phyloP scores from a whole-genome alignment of 495 filamentous ascomycete genomes.

The Alectoria sarmentosa region DNA sequence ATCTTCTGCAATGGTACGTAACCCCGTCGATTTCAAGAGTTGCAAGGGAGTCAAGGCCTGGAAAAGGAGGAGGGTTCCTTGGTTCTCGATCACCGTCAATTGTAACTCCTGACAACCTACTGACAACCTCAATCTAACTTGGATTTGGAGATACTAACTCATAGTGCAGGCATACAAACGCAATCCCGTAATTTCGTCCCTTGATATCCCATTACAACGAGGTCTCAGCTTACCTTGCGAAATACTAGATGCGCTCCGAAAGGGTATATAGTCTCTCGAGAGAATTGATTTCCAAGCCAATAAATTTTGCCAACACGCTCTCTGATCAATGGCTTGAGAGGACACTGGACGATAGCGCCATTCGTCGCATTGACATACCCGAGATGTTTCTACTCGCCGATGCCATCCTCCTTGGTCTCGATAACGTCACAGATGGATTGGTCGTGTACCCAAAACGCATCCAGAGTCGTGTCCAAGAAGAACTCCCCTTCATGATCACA shows the following conservation, averaged over 20 bases:
- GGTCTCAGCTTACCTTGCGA: slow-evolving; percentile 29
- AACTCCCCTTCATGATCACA: slow-evolving; percentile 87
- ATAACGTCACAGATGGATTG: slow-evolving; percentile 76
- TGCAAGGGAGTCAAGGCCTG: neutral
- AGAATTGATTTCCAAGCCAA: slow-evolving; percentile 56
- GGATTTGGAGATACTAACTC: slow-evolving; percentile 34
- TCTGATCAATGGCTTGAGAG: slow-evolving; percentile 2
- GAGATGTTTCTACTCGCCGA: slow-evolving; percentile 80
- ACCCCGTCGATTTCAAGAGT: neutral
- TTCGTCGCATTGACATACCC: slow-evolving; percentile 65
- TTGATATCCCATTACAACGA: slow-evolving; percentile 44
- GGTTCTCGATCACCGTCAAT: slow-evolving; percentile 1
- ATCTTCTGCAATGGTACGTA: slow-evolving; percentile 41
- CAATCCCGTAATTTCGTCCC: neutral
- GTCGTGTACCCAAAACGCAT: slow-evolving; percentile 85
- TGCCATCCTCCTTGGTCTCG: slow-evolving; percentile 67
- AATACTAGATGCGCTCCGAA: slow-evolving; percentile 51
- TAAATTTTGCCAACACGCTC: slow-evolving; percentile 40
- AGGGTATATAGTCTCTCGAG: slow-evolving; percentile 72
- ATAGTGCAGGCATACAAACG: slow-evolving; percentile 61
- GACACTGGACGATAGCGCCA: slow-evolving; percentile 47
- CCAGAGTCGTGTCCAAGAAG: slow-evolving; percentile 56
- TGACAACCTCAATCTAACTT: slow-evolving; percentile 72
- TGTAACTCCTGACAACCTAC: neutral
- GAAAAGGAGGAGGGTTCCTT: neutral